phyloP scores from a whole-genome alignment of 768 basidiomycete genomes.

The Calocera cornea region DNA sequence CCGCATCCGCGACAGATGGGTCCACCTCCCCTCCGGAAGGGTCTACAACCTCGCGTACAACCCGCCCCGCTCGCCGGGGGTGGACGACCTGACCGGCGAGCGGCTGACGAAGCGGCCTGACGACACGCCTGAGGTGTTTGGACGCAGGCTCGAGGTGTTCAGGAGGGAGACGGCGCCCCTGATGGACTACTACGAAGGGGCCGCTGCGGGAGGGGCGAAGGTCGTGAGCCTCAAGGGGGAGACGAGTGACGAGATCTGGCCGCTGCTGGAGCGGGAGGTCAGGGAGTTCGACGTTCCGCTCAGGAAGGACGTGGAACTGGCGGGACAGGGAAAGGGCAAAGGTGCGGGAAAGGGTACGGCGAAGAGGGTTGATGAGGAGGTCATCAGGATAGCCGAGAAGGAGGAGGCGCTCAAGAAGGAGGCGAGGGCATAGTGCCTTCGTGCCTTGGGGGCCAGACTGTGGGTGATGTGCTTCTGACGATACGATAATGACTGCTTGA shows the following conservation, averaged over 20 bases:
- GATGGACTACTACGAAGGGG: slow-evolving; percentile 50
- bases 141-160: slow-evolving; percentile 60
- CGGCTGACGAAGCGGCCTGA: slow-evolving; percentile 77
- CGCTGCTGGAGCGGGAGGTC: slow-evolving; percentile 53
- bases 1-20: slow-evolving; percentile 78
- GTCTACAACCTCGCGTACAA: slow-evolving; percentile 87
- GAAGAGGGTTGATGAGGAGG: slow-evolving; percentile 13
- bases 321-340: background rate
- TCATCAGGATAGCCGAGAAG: slow-evolving; percentile 9
- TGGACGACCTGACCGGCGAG: slow-evolving; percentile 79
- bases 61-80: slow-evolving; percentile 60
- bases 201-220: slow-evolving; percentile 27
- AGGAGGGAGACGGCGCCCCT: slow-evolving; percentile 71
- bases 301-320: too few species aligned
- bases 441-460: background rate
- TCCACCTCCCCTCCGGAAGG: slow-evolving; percentile 75
- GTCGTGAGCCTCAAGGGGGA: slow-evolving; percentile 51
- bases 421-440: background rate
- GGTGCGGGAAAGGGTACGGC: slow-evolving; percentile 11
- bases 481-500: background rate
- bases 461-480: background rate
- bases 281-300: slow-evolving; percentile 3
- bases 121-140: slow-evolving; percentile 74
- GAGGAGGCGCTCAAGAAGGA: background rate
- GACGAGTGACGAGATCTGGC: slow-evolving; percentile 87